phyloP scores from a whole-genome alignment of 306 rosid genomes.

The Quercus engelmannii region DNA sequence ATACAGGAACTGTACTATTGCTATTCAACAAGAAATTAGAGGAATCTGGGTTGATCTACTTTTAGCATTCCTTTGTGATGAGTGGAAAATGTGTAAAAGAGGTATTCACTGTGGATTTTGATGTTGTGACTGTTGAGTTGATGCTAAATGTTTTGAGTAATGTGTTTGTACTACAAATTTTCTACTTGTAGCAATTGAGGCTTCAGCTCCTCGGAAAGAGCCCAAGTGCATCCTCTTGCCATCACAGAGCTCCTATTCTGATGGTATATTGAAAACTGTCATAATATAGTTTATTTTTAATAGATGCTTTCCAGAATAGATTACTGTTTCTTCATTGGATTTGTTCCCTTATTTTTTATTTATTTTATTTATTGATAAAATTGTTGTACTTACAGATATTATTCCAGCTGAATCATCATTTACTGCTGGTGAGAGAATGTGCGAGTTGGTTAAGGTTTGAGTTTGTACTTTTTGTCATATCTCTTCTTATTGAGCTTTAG shows the following conservation, averaged over 20 bases:
- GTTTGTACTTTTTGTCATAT: constrained; percentile 9
- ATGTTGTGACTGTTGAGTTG: constrained; percentile 13
- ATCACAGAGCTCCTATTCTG: constrained; percentile 38
- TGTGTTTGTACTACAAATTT: constrained; percentile 26
- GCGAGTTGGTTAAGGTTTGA: constrained; percentile 80
- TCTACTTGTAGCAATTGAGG: constrained; percentile 72
- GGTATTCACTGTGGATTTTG: constrained; percentile 44
- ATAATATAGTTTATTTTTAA: background rate
- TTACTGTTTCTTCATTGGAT: background rate
- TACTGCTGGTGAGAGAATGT: constrained; percentile 82
- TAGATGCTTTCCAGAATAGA: background rate
- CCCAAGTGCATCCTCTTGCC: constrained; percentile 57
- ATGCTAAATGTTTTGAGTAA: constrained; percentile 15
- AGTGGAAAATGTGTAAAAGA: constrained; percentile 90
- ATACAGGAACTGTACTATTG: constrained; percentile 51
- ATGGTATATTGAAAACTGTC: constrained; percentile 39
- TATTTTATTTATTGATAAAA: constrained; percentile 9
- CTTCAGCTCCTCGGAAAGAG: constrained; percentile 77
- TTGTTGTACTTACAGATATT: constrained; percentile 42
- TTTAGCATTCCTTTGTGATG: constrained; percentile 58
- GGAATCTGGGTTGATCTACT: constrained; percentile 87
- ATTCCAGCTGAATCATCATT: constrained; percentile 61
- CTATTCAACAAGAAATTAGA: constrained; percentile 62
- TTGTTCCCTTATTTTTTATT: background rate
- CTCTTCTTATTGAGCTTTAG: background rate